Percentiles rank a stretch among this genome's conserved stretches.
phyloP scores from a whole-genome alignment of 495 filamentous ascomycete species.

The Penicillium argentinense region DNA sequence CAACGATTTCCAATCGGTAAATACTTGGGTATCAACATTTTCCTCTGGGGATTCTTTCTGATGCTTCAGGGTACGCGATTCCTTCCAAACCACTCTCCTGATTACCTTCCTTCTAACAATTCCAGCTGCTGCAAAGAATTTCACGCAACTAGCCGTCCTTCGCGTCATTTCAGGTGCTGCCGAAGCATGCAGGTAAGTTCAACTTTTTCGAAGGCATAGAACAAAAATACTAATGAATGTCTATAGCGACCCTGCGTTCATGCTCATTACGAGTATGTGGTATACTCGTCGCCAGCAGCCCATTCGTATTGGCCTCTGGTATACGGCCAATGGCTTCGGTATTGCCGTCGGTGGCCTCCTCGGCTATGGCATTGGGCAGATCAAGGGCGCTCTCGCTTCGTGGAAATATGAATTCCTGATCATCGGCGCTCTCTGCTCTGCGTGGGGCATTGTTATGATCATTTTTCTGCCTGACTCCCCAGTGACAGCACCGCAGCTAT shows the following conservation, averaged over 20 bases:
- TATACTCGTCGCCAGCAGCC: slow-evolving; percentile 55
- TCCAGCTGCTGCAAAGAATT: slow-evolving; percentile 47
- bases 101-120: slow-evolving; percentile 28
- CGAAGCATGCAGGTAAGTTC: slow-evolving; percentile 45
- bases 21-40: slow-evolving; percentile 58
- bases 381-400: slow-evolving; percentile 49
- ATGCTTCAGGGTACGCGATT: slow-evolving; percentile 19
- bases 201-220: background rate
- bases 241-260: slow-evolving; percentile 30
- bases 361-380: slow-evolving; percentile 59
- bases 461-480: slow-evolving; percentile 53
- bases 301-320: slow-evolving; percentile 59
- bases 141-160: slow-evolving; percentile 45
- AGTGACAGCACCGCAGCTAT: slow-evolving; percentile 37
- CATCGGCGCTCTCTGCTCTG: slow-evolving; percentile 36
- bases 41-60: slow-evolving; percentile 52
- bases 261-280: slow-evolving; percentile 32
- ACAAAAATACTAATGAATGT: background rate
- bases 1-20: slow-evolving; percentile 51
- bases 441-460: slow-evolving; percentile 39
- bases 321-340: slow-evolving; percentile 58
- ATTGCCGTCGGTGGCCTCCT: slow-evolving; percentile 59
- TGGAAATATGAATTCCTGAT: slow-evolving; percentile 59
- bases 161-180: slow-evolving; percentile 53
- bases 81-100: background rate